These are phyloP conservation scores for Talaromyces amestolkiae DNA, from an alignment of 2,329 filamentous ascomycete species.

Conservation along the genomic window DNA sequence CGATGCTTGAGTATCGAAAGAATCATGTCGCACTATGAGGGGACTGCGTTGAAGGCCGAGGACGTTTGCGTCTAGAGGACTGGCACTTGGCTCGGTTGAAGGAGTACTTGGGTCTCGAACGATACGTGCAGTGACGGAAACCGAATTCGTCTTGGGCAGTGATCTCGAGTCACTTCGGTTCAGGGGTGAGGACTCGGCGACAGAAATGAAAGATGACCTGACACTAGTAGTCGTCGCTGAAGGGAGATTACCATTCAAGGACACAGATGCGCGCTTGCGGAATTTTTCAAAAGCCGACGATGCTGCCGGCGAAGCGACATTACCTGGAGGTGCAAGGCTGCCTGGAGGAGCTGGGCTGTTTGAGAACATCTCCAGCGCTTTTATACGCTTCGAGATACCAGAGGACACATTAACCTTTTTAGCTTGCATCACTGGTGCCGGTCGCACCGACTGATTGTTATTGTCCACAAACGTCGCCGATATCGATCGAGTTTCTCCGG, in stretches of 20 bases:
- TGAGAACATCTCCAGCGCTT: conserved; percentile 78
- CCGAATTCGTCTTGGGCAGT: conserved; percentile 58
- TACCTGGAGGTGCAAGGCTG: conserved; percentile 13
- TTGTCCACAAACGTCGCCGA: conserved; percentile 37
- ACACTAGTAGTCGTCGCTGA: conserved; percentile 25
- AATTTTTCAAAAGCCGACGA: conserved; percentile 54
- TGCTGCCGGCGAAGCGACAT: conserved; percentile 53
- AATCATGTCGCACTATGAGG: conserved; percentile 65
- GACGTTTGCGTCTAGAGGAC: conserved; percentile 31
- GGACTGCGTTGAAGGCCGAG: conserved; percentile 55
- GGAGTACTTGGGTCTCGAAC: conserved; percentile 60
- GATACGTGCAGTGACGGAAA: conserved; percentile 86
- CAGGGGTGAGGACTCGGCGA: conserved; percentile 31
- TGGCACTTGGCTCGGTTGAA: conserved; percentile 30
- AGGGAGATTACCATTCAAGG: conserved; percentile 28
- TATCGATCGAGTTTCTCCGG: conserved; percentile 36
- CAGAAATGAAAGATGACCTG: conserved; percentile 29
- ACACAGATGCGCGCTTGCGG: conserved; percentile 43
- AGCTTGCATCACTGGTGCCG: conserved; percentile 51
- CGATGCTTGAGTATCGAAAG: conserved; percentile 36
- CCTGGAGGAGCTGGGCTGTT: conserved; percentile 42
- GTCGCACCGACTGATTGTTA: conserved; percentile 24
- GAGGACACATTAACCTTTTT: conserved; percentile 83
- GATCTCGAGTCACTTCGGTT: conserved; percentile 29
- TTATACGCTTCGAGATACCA: conserved; percentile 91